Base-by-base conservation (phyloP, 257 asterid genomes). In the Jaltomata sinuosa region DNA sequence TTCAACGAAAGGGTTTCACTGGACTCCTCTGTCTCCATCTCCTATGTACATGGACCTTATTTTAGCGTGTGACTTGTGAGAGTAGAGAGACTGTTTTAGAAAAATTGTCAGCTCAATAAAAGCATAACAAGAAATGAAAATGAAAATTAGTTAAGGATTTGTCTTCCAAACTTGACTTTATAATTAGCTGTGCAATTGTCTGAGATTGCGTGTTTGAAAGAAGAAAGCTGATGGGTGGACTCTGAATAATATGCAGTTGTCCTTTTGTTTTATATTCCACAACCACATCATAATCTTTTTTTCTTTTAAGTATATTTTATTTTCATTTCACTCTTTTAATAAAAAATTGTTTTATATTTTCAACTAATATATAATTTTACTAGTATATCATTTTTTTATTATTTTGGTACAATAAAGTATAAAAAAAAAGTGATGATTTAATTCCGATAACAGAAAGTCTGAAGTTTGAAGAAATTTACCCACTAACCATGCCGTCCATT, bases 161-260 rank as follows among this genome's bases (percentile, higher is more conserved):
- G 57, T 42, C 10, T 42, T 12, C 7, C 11, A 42, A 15, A 9
- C 47, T 25, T 47, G 4, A 47, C 61, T 47, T 25, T 74, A 15
- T 76, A 74, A 42, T 29, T 62, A 29, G 10, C 12, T 22, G 55
- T 72, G 31, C 38, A 45, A 42, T 74, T 42, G 36, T 74, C 80
- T 74, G 80, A 72, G 38, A 15, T 76, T 47, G 81, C 81, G 81
- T 47, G 81, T 76, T 47, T 27, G 81, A 76, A 76, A 47, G 61
- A 49, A 76, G 40, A 76, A 74, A 10, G 31, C 21, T 32, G 76
- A 67, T 67, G 27, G 81, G 47, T 76, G 81, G 42, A 47, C 61
- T 76, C 81, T 47, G 81, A 76, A 27, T 27, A 47, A 27, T 12
- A 49, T 76, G 61, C 42, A 47, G 61, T 74, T 7, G 81, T 76